Base-by-base conservation (phyloP, 2,329 filamentous ascomycete genomes). In the Microsporum ferrugineum region DNA sequence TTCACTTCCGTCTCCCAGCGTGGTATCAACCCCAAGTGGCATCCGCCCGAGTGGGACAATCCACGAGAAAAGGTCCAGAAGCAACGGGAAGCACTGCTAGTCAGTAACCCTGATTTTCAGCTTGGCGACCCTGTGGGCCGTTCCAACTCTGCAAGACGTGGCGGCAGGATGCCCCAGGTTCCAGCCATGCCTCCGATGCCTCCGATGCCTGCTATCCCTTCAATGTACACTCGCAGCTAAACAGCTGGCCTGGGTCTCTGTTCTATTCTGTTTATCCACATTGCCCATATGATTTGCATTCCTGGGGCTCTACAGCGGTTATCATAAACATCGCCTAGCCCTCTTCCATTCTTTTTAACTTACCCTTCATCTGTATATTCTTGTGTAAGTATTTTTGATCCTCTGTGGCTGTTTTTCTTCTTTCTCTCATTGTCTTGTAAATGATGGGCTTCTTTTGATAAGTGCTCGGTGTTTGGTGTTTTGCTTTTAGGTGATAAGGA, bases 1-100 rank as follows among this genome's bases (percentile, higher is more conserved):
- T 96, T 96, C 74, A 96, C 92, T 1, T 94, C 88, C 8, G 87
- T 97, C 53, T 92, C 88, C 0, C 91, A 96, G 73, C 83, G 92
- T 38, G 88, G 88, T 0, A 78, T 96, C 60, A 96, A 96, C 72
- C 92, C 91, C 5, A 85, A 86, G 63, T 96, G 92, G 91, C 84
- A 77, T 72, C 66, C 75, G 73, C 65, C 75, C 67, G 66, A 76
- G 68, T 69, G 76, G 60, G 76, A 75, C 23, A 73, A 76, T 41
- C 76, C 77, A 43, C 73, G 75, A 60, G 78, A 78, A 29, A 75
- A 77, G 27, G 27, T 59, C 10, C 81, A 79, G 69, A 78, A 83
- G 67, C 82, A 82, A 63, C 84, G 87, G 66, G 89, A 95, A 66
- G 80, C 91, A 57, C 76, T 95, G 43, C 78, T 95, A 62, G 85